These are phyloP conservation scores for Durusdinium trenchii DNA, from an alignment of 73 alveolate genomes.

Conservation along the genomic window DNA sequence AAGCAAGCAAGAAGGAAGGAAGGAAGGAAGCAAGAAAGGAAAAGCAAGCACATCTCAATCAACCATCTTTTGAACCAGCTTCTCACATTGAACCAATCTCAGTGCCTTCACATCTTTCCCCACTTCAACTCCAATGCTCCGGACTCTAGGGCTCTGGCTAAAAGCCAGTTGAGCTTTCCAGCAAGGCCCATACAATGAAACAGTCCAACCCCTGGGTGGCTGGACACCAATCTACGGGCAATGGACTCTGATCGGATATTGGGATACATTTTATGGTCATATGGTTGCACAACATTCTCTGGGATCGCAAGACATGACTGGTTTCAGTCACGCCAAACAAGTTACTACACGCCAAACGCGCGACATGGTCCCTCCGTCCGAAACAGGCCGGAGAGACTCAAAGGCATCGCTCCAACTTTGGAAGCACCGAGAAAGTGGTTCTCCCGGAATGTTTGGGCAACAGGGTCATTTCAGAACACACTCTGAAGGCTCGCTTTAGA, in stretches of 20 bases:
- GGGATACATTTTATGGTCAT: too few species aligned
- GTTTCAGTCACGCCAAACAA: too few species aligned
- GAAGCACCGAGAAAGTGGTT: too few species aligned
- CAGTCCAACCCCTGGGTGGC: constrained; percentile 49
- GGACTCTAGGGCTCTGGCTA: too few species aligned
- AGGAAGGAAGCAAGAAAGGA: too few species aligned
- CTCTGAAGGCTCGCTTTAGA: too few species aligned
- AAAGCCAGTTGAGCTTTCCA: constrained; percentile 77
- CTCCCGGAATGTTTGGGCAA: too few species aligned
- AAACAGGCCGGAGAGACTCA: constrained; percentile 17
- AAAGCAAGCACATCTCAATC: not conserved
- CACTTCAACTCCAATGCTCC: not conserved
- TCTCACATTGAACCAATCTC: not conserved
- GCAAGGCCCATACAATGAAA: constrained; percentile 63
- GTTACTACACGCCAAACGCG: not conserved
- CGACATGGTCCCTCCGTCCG: not conserved
- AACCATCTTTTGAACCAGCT: not conserved
- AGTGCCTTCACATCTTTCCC: not conserved
- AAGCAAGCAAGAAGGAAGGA: too few species aligned
- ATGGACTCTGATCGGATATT: too few species aligned
- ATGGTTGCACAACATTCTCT: not conserved
- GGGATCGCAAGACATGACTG: not conserved
- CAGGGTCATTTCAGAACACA: too few species aligned
- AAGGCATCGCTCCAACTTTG: constrained; percentile 26
- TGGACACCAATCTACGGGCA: not conserved